Percentiles rank a stretch among this genome's conserved stretches.
Evolutionary conservation across 805 yeast genomes (phyloP).

Genomic region (Pichia occidentalis): DNA sequence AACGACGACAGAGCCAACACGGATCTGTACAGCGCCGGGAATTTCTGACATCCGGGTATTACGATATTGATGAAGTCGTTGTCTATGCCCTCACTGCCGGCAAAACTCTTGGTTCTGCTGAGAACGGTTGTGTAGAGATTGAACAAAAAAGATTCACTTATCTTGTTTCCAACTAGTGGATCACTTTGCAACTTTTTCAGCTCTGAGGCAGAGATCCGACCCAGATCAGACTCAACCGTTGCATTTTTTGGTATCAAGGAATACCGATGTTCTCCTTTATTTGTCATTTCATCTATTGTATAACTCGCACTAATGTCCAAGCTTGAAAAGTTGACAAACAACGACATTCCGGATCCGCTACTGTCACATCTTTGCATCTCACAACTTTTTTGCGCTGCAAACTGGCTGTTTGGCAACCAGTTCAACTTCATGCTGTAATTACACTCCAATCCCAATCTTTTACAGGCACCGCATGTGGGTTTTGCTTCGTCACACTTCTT

Average conservation of each 20-base stretch:
- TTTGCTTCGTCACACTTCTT: constrained; percentile 33
- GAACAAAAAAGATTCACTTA: constrained; percentile 18
- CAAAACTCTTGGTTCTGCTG: constrained; percentile 22
- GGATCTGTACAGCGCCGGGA: constrained; percentile 22
- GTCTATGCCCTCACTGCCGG: constrained; percentile 14
- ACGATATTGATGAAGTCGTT: constrained; percentile 26
- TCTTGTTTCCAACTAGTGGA: neutral
- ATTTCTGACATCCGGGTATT: constrained; percentile 23
- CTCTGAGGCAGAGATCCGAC: constrained; percentile 1
- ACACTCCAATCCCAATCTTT: constrained; percentile 18
- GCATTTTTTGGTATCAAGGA: constrained; percentile 1
- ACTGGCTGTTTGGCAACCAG: constrained; percentile 20
- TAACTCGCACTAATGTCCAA: constrained; percentile 15
- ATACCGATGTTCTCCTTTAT: constrained; percentile 1
- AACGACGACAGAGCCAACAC: constrained; percentile 25
- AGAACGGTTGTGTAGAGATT: constrained; percentile 21
- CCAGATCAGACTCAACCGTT: constrained; percentile 4
- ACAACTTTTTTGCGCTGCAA: neutral
- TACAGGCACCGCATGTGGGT: constrained; percentile 21
- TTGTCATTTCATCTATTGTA: constrained; percentile 2
- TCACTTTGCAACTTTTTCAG: constrained; percentile 1
- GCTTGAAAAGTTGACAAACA: constrained; percentile 15
- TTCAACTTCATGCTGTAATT: constrained; percentile 15
- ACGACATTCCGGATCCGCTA: too few relatives aligned
- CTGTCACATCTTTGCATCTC: neutral